Percentiles rank a stretch among this genome's conserved stretches.
Conservation (phyloP, 2,329 filamentous ascomycete species). For the Cryphonectria parasitica region DNA sequence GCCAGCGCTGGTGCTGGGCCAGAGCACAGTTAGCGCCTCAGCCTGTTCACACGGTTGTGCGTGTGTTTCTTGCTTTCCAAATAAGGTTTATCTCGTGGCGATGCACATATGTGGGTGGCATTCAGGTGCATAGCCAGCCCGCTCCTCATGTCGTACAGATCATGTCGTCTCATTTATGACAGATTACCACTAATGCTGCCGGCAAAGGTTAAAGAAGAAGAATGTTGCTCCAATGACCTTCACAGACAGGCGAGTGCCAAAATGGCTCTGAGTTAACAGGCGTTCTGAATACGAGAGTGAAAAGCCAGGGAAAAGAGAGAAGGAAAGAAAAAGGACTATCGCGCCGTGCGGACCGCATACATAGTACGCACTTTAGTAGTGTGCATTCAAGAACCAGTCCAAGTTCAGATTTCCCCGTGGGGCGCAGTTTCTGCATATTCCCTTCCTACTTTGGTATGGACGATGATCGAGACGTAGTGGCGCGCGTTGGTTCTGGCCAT, state of each 20-base stretch:
- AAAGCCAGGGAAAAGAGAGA: not conserved
- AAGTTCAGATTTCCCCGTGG: constrained; percentile 2
- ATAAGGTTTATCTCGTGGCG: not conserved
- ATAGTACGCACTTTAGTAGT: not conserved
- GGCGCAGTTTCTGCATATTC: not conserved
- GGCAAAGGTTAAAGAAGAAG: not conserved
- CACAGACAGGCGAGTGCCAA: not conserved
- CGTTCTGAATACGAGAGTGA: not conserved
- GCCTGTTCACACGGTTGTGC: not conserved
- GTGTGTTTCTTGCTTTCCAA: not conserved
- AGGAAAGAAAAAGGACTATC: not conserved
- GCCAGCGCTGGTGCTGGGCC: not conserved
- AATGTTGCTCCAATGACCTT: not conserved
- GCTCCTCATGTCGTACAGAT: not conserved
- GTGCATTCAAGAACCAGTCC: not conserved
- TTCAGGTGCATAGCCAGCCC: not conserved
- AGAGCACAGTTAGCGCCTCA: constrained; percentile 4
- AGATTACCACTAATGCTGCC: not conserved
- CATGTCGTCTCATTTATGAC: not conserved
- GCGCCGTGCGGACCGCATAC: not conserved
- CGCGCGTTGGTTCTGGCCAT: not conserved
- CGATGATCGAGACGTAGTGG: not conserved
- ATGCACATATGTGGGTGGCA: not conserved
- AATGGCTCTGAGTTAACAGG: not conserved
- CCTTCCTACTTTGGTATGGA: constrained; percentile 4